Base-by-base conservation (phyloP, 1,284 basidiomycete genomes). In the Microbotryum saponariae region DNA sequence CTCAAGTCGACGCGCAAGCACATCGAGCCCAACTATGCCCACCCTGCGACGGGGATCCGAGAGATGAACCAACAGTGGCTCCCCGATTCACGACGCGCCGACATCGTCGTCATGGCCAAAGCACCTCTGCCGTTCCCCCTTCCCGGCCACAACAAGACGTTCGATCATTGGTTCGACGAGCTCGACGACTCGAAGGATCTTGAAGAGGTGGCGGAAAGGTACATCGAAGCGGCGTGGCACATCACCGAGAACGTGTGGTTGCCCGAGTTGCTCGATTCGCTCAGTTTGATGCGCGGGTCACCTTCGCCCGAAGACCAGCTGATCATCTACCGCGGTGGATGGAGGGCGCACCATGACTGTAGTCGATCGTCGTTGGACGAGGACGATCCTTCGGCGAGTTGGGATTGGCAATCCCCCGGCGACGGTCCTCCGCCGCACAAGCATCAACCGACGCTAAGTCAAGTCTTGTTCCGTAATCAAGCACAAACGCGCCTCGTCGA, bases 1-100 rank as follows among this genome's bases (percentile, higher is more conserved):
- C 65, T 73, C 50, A 64, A 65, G 52, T 54, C 57, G 12, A 9
- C 56, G 4, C 21, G 53, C 6, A 23, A 60, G 6, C 58, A 68
- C 21, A 62, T 60, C 27, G 49, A 46, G 1, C 70, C 70, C 0
- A 54, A 62, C 20, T 71, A 61, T 58, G 49, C 60, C 7, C 61
- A 73, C 58, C 66, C 68, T 3, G 58, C 63, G 45, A 71, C 67
- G 9, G 66, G 63, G 20, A 59, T 73, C 45, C 65, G 70, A 57
- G 71, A 74, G 29, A 51, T 73, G 51, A 73, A 74, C 57, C 71
- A 72, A 59, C 70, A 68, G 54, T 65, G 66, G 65, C 54, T 70
- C 33, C 61, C 70, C 49, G 73, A 73, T 48, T 45, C 63, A 7
- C 58, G 66, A 23, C 58, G 71, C 4, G 65, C 60, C 58, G 72